Percentiles rank a stretch among this genome's conserved stretches.
phyloP scores from a whole-genome alignment of 2,329 filamentous ascomycete genomes.

The Cladophialophora chaetospira region DNA sequence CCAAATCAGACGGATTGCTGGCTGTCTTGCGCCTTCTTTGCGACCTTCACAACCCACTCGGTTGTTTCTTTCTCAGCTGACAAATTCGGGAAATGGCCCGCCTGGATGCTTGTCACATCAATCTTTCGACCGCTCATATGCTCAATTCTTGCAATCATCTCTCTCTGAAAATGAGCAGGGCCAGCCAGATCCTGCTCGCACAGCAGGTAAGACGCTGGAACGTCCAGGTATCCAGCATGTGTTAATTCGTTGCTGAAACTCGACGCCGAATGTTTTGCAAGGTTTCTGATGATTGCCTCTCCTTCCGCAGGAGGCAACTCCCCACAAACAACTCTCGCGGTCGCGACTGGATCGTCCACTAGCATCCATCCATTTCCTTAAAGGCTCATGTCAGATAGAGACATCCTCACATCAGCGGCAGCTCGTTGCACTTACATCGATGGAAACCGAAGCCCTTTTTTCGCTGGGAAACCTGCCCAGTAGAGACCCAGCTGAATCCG shows the following conservation, averaged over 20 bases:
- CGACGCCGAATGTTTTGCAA: constrained; percentile 33
- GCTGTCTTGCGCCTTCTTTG: background rate
- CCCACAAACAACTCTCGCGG: background rate
- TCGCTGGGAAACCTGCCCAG: constrained; percentile 5
- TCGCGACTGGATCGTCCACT: constrained; percentile 1
- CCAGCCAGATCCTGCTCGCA: constrained; percentile 37
- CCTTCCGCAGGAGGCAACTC: constrained; percentile 16
- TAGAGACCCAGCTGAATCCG: constrained; percentile 15
- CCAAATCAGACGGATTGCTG: background rate
- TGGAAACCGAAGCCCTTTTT: background rate
- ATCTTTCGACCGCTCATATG: constrained; percentile 36
- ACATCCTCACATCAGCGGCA: background rate
- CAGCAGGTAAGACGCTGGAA: constrained; percentile 40
- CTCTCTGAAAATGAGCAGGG: constrained; percentile 31
- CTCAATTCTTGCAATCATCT: constrained; percentile 37
- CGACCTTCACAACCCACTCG: constrained; percentile 18
- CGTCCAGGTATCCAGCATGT: constrained; percentile 38
- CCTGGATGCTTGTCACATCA: constrained; percentile 36
- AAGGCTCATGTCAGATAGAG: background rate
- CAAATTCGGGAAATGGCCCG: constrained; percentile 37
- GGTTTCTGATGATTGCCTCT: constrained; percentile 21
- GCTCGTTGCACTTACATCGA: constrained; percentile 13
- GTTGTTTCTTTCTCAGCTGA: constrained; percentile 32
- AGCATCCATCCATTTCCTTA: constrained; percentile 25
- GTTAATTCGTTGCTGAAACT: constrained; percentile 37